Conservation (phyloP, 345 rosid species). For the Odontarrhena argentea region DNA sequence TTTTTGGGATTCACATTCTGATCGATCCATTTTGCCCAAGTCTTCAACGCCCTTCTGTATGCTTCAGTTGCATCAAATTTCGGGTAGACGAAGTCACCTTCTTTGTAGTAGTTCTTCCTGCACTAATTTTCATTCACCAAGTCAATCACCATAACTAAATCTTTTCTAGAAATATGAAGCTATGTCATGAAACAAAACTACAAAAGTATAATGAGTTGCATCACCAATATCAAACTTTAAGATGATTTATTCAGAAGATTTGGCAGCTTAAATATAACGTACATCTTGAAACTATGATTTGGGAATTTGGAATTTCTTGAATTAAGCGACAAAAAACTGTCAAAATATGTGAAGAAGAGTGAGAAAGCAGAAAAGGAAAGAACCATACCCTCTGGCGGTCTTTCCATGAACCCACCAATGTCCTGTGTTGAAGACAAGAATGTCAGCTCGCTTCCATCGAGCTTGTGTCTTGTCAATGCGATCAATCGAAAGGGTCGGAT, state of each 20-base stretch:
- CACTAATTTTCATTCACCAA: slow-evolving; percentile 28
- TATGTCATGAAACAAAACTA: slow-evolving; percentile 19
- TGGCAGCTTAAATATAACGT: not conserved
- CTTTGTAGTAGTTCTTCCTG: slow-evolving; percentile 94
- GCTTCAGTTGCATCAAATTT: slow-evolving; percentile 85
- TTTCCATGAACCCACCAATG: slow-evolving; percentile 99
- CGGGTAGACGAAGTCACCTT: slow-evolving; percentile 81
- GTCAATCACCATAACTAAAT: slow-evolving; percentile 25
- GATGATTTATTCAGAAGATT: slow-evolving; percentile 13
- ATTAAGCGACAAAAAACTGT: not conserved
- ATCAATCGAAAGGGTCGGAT: slow-evolving; percentile 82
- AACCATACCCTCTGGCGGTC: slow-evolving; percentile 81
- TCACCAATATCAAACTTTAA: slow-evolving; percentile 7
- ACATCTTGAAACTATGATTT: not conserved
- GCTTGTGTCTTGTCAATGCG: slow-evolving; percentile 69
- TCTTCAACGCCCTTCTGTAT: slow-evolving; percentile 72
- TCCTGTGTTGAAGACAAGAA: slow-evolving; percentile 88
- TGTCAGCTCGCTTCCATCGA: slow-evolving; percentile 80
- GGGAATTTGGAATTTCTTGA: not conserved
- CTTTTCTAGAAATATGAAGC: not conserved
- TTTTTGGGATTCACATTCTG: slow-evolving; percentile 53
- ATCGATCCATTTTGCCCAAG: slow-evolving; percentile 92
- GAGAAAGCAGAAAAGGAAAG: slow-evolving; percentile 18
- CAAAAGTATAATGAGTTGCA: slow-evolving; percentile 11
- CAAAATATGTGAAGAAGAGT: not conserved